Evolutionary conservation across 345 rosid genomes (phyloP), one percentile per base, ranked within the genome.

Genomic region (Clausena lansium): DNA sequence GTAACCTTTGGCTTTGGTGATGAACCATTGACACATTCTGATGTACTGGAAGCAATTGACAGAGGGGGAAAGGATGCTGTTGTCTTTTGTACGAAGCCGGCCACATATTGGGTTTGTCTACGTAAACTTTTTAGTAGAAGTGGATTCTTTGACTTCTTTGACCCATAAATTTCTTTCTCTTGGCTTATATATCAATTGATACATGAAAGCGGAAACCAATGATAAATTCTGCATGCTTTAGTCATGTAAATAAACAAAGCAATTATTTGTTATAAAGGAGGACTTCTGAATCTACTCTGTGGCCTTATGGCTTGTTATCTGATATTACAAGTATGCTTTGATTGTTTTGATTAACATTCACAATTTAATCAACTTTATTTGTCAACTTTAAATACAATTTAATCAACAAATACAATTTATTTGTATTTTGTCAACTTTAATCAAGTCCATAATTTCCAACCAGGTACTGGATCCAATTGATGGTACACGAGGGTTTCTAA

Each of bases 381-480:
- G n/a, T n/a, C n/a, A n/a, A n/a, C n/a, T n/a, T n/a, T n/a, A n/a
- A n/a, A n/a, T n/a, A n/a, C n/a, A n/a, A n/a, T n/a, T n/a, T n/a
- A n/a, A n/a, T n/a, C n/a, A n/a, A n/a, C n/a, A n/a, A n/a, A n/a
- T n/a, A n/a, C n/a, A n/a, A n/a, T n/a, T n/a, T n/a, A n/a, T 27
- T 39, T 59, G 14, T 65, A 35, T 24, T 68, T 71, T 71, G 20
- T 76, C 35, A 4, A 62, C 75, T 17, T 38, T 74, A 45, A 55
- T 39, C 28, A 77, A 13, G 28, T 36, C 25, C 30, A 8, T 74
- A 67, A 75, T 58, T 71, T 82, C 8, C 75, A 35, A 86, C 86
- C 89, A 95, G 98, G 74, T 93, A 68, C 83, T 95, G 84, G 95
- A 95, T 85, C 98, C 98, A 70, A 89, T 93, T 75, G 98, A 95